phyloP scores from a whole-genome alignment of 208 protist species.

The Balamuthia mandrillaris region DNA sequence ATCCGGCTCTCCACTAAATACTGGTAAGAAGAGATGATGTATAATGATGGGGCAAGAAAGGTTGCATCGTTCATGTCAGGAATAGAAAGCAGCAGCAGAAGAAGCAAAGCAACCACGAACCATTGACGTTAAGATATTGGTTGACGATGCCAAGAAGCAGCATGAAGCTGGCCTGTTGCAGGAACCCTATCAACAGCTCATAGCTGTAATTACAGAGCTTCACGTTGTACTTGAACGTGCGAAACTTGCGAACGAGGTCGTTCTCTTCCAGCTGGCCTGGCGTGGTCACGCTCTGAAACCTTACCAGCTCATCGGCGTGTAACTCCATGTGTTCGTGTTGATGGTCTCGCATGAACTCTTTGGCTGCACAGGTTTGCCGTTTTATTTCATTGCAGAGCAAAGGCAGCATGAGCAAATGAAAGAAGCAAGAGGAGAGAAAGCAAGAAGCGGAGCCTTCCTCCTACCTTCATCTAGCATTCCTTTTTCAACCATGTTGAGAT shows the following conservation, averaged over 20 bases:
- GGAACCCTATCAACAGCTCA: constrained; percentile 67
- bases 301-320: constrained; percentile 28
- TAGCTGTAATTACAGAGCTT: constrained; percentile 59
- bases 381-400: too few relatives aligned
- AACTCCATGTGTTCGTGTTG: neutral
- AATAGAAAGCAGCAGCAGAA: too few relatives aligned
- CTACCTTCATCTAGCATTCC: constrained; percentile 47
- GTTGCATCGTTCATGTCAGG: too few relatives aligned
- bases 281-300: neutral
- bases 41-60: too few relatives aligned
- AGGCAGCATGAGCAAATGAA: too few relatives aligned
- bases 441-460: neutral
- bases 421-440: too few relatives aligned
- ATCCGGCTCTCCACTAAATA: constrained; percentile 32
- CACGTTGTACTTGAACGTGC: constrained; percentile 64
- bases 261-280: constrained; percentile 21
- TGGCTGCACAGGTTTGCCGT: neutral
- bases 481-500: constrained; percentile 66
- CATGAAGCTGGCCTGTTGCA: constrained; percentile 63
- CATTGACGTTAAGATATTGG: constrained; percentile 68
- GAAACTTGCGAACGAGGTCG: constrained; percentile 46
- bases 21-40: too few relatives aligned
- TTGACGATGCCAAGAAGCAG: constrained; percentile 63
- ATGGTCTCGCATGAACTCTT: constrained; percentile 5
- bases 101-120: neutral